Evolutionary conservation across 2,329 filamentous ascomycete genomes (phyloP).

Genomic region (Fusarium sp.): DNA sequence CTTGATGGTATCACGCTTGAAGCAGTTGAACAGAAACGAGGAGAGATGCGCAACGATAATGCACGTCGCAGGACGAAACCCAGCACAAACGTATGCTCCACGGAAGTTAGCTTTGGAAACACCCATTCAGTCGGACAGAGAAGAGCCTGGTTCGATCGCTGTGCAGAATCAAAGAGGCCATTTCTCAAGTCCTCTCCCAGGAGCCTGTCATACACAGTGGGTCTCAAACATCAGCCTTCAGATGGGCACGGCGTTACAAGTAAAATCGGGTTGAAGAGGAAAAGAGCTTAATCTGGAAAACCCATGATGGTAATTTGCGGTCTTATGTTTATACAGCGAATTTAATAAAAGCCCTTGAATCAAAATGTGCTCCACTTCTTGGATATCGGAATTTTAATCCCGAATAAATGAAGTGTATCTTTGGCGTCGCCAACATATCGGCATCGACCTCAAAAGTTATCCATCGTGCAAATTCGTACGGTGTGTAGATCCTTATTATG

Average conservation of each 20-base stretch:
- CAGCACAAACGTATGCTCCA: not conserved
- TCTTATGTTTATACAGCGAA: no score
- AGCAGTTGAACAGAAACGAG: not conserved
- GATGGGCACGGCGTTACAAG: no score
- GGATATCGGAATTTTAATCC: fast-evolving
- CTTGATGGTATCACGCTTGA: no score
- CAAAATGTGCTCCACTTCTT: not conserved
- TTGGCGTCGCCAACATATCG: not conserved
- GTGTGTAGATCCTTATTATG: not conserved
- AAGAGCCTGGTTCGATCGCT: not conserved
- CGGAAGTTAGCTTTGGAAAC: no score
- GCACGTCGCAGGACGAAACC: not conserved
- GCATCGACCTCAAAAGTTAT: no score
- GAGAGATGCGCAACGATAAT: not conserved
- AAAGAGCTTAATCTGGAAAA: not conserved
- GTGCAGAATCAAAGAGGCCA: not conserved
- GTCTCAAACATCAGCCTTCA: not conserved
- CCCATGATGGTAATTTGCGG: not conserved
- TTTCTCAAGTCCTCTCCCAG: not conserved
- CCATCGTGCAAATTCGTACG: no score
- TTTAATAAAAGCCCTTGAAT: fast-evolving
- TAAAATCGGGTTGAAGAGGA: not conserved
- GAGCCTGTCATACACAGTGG: not conserved
- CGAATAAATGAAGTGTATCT: not conserved
- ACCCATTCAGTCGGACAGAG: not conserved